Base-by-base conservation (phyloP, 495 filamentous ascomycete species). In the Penicillium paxilli region DNA sequence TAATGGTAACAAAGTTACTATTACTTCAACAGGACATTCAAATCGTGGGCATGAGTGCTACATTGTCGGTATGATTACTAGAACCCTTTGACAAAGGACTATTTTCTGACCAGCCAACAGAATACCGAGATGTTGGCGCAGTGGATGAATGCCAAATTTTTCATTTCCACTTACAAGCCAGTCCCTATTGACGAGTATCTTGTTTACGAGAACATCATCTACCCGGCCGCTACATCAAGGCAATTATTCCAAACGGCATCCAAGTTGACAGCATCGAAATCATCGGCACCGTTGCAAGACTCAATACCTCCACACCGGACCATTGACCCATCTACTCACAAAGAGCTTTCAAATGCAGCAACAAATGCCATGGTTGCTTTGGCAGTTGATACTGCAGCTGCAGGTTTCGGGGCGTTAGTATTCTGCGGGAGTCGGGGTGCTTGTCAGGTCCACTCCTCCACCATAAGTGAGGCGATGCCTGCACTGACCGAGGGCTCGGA, bases 1-100 rank as follows among this genome's bases (percentile, higher is more conserved):
- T 92, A n/a, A 83, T 92, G 72, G 83, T 86, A 5, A 89, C 89
- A 3, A 94, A 94, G 55, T 62, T 92, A 21, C 67, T 92, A 6
- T 80, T 87, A 47, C 71, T 92, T 10, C 86, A 82, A 35, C 80
- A 87, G 52, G 72, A 77, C 37, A 80, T 90, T 22, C 90, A 94
- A 58, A 84, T 94, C 21, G 75, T 92, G 47, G 89, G 86, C 52
- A 92, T 92, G 90, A 92, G 89, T 54, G 89, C 90, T 14, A 92
- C 90, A 2, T 67, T 92, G 26, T 84, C 85, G 38, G 86, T 89
- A 71, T 47, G 79, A 54, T 9, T n/a, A 11, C 41, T 10, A 11
- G 23, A 28, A 1, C n/a, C 23, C 38, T 38, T 17, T 9, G n/a
- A n/a, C n/a, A n/a, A n/a, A n/a, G n/a, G n/a, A n/a, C n/a, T n/a